These are phyloP conservation scores for Puccinellia tenuiflora DNA, from an alignment of 176 grass and related monocot genomes.

Conservation along the genomic window DNA sequence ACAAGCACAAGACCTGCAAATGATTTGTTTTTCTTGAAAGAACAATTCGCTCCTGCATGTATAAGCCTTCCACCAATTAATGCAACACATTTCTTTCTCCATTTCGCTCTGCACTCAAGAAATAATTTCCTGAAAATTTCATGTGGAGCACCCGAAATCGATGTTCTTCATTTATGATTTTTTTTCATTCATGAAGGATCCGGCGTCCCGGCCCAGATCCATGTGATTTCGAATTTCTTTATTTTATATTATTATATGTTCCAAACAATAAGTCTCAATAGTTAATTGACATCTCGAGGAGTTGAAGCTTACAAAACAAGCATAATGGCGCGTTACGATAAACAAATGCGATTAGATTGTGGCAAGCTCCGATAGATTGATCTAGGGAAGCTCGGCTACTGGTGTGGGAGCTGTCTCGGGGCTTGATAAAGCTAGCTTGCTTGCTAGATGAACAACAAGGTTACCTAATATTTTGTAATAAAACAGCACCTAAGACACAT, in stretches of 20 bases:
- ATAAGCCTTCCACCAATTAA: no score
- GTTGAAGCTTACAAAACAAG: constrained; percentile 32
- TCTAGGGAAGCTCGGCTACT: neutral
- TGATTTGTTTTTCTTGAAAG: no score
- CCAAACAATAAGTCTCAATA: neutral
- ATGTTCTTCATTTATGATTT: no score
- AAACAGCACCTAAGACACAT: neutral
- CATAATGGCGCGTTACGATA: neutral
- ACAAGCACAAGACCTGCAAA: no score
- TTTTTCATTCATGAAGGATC: no score
- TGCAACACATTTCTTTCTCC: no score
- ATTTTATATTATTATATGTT: neutral
- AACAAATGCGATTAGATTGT: neutral
- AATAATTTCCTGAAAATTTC: no score
- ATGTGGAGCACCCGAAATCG: no score
- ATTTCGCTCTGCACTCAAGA: no score
- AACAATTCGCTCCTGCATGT: no score
- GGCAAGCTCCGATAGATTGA: constrained; percentile 7
- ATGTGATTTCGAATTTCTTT: neutral
- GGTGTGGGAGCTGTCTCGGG: neutral
- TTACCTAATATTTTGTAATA: neutral
- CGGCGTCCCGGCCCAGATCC: no score
- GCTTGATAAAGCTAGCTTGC: neutral
- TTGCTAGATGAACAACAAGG: neutral
- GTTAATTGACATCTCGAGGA: constrained; percentile 7